Evolutionary conservation across 768 basidiomycete genomes (phyloP).

Genomic region (Termitomyces sp.): DNA sequence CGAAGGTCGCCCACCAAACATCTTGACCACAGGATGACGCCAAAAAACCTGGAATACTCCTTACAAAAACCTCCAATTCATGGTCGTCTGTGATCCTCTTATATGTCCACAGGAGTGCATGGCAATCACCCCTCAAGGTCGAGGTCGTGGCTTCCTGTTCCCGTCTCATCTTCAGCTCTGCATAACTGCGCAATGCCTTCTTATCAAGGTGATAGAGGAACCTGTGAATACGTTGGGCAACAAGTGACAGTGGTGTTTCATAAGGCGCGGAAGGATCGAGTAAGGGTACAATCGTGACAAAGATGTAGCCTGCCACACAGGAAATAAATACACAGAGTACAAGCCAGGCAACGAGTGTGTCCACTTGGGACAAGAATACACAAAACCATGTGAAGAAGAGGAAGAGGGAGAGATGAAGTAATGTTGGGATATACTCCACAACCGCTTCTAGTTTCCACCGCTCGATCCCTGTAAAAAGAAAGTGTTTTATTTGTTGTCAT

Average conservation of each 20-base stretch:
- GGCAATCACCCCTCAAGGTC: neutral
- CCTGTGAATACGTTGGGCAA: neutral
- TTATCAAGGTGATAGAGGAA: neutral
- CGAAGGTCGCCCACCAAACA: neutral
- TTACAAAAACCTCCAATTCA: conserved; percentile 1
- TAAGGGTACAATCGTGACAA: conserved; percentile 1
- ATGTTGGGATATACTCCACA: conserved; percentile 3
- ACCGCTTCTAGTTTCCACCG: conserved; percentile 2
- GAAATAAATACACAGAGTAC: neutral
- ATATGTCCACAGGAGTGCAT: conserved; percentile 2
- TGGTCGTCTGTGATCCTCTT: conserved; percentile 4
- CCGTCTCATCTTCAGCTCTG: neutral
- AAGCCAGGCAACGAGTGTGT: neutral
- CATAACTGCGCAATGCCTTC: neutral
- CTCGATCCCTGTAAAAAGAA: neutral
- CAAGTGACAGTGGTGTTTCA: conserved; percentile 3
- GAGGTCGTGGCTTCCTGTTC: neutral
- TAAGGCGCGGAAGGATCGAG: conserved; percentile 5
- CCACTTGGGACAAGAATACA: neutral
- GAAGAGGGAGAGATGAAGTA: conserved; percentile 7
- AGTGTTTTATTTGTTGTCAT: too few species aligned
- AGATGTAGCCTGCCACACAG: neutral
- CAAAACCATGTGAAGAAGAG: conserved; percentile 5
- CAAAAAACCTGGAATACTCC: conserved; percentile 5
- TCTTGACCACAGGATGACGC: neutral